These are phyloP conservation scores for Apostasia ramifera DNA, from an alignment of 106 monocot genomes.

Conservation along the genomic window DNA sequence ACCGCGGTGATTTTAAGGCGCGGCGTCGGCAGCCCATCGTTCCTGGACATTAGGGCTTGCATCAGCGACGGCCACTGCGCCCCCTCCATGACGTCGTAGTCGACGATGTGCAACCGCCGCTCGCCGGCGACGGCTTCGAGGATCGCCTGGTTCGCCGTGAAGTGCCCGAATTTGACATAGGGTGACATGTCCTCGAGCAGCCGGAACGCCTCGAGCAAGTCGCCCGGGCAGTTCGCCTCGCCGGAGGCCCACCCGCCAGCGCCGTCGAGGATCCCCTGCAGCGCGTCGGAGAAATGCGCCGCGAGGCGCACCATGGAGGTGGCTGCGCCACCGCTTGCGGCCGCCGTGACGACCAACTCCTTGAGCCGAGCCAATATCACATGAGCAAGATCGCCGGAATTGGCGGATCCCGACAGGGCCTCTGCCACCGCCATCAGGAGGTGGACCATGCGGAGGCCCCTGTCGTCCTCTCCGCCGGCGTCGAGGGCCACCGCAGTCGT, in stretches of 20 bases:
- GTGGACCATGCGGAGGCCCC: constrained; percentile 35
- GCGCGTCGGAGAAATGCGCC: constrained; percentile 49
- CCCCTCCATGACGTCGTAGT: constrained; percentile 47
- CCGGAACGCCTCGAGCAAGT: constrained; percentile 35
- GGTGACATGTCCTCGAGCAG: constrained; percentile 54
- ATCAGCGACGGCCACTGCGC: constrained; percentile 45
- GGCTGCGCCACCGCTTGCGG: neutral
- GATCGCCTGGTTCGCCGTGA: constrained; percentile 55
- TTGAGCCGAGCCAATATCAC: constrained; percentile 74
- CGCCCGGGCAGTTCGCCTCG: neutral
- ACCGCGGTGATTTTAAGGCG: constrained; percentile 48
- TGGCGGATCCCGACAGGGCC: constrained; percentile 25
- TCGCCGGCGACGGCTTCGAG: constrained; percentile 26
- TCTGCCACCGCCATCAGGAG: constrained; percentile 44
- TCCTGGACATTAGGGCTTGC: constrained; percentile 29
- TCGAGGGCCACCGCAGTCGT: no score
- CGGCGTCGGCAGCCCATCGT: constrained; percentile 13
- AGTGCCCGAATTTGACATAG: constrained; percentile 48
- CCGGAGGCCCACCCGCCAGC: neutral
- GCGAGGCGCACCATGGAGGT: constrained; percentile 50
- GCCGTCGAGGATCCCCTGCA: constrained; percentile 32
- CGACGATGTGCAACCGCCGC: constrained; percentile 35
- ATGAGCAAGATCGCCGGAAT: constrained; percentile 32
- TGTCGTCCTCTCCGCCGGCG: constrained; percentile 7
- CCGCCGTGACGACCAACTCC: constrained; percentile 23